phyloP scores from a whole-genome alignment of 257 asterid genomes.

The Nicotiana attenuata region DNA sequence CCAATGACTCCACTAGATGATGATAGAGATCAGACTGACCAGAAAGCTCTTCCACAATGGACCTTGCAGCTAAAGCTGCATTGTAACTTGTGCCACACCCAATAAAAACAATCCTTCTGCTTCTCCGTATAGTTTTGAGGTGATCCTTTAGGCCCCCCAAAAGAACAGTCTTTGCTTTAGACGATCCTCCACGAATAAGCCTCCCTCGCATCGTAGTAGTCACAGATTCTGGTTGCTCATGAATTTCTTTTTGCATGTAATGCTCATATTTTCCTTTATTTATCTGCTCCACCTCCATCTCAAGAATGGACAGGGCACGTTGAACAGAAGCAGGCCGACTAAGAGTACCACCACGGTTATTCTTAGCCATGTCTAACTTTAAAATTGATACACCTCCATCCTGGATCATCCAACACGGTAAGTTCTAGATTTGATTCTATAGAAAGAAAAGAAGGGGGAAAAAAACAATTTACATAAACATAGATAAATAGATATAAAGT shows the following conservation, averaged over 20 bases:
- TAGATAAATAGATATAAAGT: no score
- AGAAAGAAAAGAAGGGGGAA: not conserved
- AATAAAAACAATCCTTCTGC: constrained; percentile 88
- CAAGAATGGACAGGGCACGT: constrained; percentile 87
- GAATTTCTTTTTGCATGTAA: constrained; percentile 99
- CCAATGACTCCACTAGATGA: no score
- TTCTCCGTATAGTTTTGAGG: constrained; percentile 85
- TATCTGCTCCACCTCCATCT: constrained; percentile 97
- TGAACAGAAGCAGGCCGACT: constrained; percentile 77
- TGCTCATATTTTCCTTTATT: constrained; percentile 91
- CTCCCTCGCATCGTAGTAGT: constrained; percentile 97
- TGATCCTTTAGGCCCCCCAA: constrained; percentile 96
- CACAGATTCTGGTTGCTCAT: constrained; percentile 92
- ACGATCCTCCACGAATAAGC: constrained; percentile 86
- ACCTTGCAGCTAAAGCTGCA: constrained; percentile 95
- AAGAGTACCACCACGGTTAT: constrained; percentile 45
- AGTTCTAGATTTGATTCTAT: not conserved
- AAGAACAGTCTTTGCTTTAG: constrained; percentile 85
- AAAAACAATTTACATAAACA: not conserved
- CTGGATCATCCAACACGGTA: constrained; percentile 27
- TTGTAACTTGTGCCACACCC: constrained; percentile 98
- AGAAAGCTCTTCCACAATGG: constrained; percentile 92
- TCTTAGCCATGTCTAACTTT: constrained; percentile 61
- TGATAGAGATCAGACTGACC: constrained; percentile 36
- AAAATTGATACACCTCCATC: constrained; percentile 88